These are phyloP conservation scores for Spinacia oleracea DNA, from an alignment of 179 eudicot species.

Conservation along the genomic window DNA sequence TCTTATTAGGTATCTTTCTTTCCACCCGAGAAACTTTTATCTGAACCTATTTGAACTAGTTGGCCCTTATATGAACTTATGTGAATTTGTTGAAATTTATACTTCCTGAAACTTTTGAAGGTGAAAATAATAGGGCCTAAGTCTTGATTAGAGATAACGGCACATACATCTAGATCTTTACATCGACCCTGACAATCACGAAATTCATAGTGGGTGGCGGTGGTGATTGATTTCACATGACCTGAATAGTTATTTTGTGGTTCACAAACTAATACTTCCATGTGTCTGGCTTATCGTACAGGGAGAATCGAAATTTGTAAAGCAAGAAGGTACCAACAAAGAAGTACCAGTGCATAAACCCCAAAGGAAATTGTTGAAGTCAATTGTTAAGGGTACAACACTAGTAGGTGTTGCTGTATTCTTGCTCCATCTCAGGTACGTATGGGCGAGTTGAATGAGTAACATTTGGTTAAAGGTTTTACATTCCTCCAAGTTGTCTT, in stretches of 20 bases:
- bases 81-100: too few relatives aligned
- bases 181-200: not conserved
- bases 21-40: too few relatives aligned
- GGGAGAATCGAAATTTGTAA: conserved; percentile 22
- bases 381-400: conserved; percentile 65
- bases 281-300: conserved; percentile 14
- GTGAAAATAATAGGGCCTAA: not conserved
- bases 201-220: not conserved
- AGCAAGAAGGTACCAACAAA: conserved; percentile 17
- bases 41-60: not conserved
- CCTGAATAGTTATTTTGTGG: conserved; percentile 5
- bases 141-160: not conserved
- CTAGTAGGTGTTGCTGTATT: conserved; percentile 54
- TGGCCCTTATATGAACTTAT: not conserved
- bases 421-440: conserved; percentile 63
- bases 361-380: conserved; percentile 44
- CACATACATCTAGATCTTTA: not conserved
- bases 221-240: not conserved
- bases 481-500: not conserved
- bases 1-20: too few relatives aligned
- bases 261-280: not conserved
- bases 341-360: conserved; percentile 35
- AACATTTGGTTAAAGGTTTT: not conserved
- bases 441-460: not conserved
- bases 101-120: not conserved